Base-by-base conservation (phyloP, 441 rosid genomes). In the Croton setiger region DNA sequence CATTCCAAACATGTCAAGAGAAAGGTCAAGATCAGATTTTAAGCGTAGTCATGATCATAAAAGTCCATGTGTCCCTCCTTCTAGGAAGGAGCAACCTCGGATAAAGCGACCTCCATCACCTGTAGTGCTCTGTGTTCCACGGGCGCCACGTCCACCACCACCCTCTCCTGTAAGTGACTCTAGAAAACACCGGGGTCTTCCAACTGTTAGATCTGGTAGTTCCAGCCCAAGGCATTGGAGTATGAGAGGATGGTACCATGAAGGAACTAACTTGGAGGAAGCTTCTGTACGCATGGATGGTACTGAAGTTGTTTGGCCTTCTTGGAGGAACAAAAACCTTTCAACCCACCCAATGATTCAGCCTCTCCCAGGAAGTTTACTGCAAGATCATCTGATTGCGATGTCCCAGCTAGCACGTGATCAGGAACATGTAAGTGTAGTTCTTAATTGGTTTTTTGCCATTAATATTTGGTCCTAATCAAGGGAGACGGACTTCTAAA, bases 171-270 rank as follows among this genome's bases (percentile, higher is more conserved):
- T 82, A 76, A 89, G 88, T 53, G 91, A 88, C 70, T 80, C 99
- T 51, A 87, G 96, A 85, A 90, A 90, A 78, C 92, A 85, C 41
- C 84, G 97, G 64, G 98, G 99, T 58, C 87, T 92, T 79, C 93
- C 99, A 48, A 87, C 89, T 72, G 99, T 94, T 78, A 92, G 99
- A 79, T 94, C 99, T 62, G 99, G 99, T 80, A 94, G 99, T 81
- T 94, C 99, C 70, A 94, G 99, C 79, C 99, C 99, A 63, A 86
- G 99, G 80, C 92, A 94, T 64, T 94, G 99, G 99, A 88, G 97
- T 75, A 75, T 92, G 83, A 90, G 90, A 84, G 93, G 97, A 76
- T 83, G 90, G 87, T 87, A 83, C 71, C 86, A 85, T 74, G 98
- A 94, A 66, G 88, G 88, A 75, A 82, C 84, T 66, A 88, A 83